phyloP scores from a whole-genome alignment of 2,329 filamentous ascomycete genomes.

The Aspergillus aculeatus region DNA sequence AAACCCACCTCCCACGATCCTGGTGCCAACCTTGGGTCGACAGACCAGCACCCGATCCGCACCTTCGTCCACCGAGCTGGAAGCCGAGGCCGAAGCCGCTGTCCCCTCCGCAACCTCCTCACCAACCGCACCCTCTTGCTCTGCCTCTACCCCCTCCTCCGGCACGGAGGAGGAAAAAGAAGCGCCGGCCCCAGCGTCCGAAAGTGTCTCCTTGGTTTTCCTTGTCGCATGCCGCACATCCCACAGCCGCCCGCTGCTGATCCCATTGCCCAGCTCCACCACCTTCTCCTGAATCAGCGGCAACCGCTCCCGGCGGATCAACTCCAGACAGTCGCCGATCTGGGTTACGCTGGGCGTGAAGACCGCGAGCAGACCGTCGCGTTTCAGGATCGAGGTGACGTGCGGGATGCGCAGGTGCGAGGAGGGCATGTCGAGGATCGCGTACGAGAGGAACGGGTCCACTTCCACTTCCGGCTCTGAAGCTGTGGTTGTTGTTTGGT shows the following conservation, averaged over 20 bases:
- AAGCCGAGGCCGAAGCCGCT: neutral
- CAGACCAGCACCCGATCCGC: constrained; percentile 50
- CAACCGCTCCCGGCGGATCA: constrained; percentile 54
- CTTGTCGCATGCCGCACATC: constrained; percentile 45
- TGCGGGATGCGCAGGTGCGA: constrained; percentile 53
- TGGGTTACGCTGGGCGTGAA: constrained; percentile 80
- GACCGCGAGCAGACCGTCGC: constrained; percentile 64
- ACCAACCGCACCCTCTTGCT: constrained; percentile 9
- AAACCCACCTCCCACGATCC: constrained; percentile 52
- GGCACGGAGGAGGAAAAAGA: constrained; percentile 25
- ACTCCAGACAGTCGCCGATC: constrained; percentile 63
- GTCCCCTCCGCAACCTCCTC: constrained; percentile 7
- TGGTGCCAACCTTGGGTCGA: constrained; percentile 51
- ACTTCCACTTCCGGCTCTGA: constrained; percentile 5
- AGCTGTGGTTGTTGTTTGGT: neutral
- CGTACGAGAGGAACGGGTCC: constrained; percentile 67
- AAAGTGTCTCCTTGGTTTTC: constrained; percentile 36
- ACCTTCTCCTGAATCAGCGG: constrained; percentile 51
- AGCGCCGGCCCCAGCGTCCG: constrained; percentile 36
- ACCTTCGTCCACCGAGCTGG: constrained; percentile 18
- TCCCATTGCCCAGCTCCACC: constrained; percentile 46
- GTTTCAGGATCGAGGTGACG: constrained; percentile 55
- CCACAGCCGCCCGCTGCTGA: constrained; percentile 49
- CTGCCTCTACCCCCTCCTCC: constrained; percentile 10
- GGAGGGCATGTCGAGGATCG: constrained; percentile 70